phyloP scores from a whole-genome alignment of 805 yeast genomes.

The Candida patagonica region DNA sequence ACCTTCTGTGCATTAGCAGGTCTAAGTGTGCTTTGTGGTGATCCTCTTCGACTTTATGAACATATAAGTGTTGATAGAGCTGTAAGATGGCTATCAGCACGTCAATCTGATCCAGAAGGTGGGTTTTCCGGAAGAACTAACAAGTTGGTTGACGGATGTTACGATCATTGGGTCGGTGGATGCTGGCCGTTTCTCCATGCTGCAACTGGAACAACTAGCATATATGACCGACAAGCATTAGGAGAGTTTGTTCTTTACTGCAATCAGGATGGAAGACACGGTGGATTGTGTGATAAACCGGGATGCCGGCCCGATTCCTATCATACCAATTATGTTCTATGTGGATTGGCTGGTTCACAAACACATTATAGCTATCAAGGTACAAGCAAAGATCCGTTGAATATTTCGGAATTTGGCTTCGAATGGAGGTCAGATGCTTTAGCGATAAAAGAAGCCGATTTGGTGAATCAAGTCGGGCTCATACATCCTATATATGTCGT shows the following conservation, averaged over 20 bases:
- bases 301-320: constrained; percentile 73
- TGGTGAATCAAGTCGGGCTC: constrained; percentile 19
- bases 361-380: constrained; percentile 29
- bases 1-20: constrained; percentile 81
- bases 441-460: constrained; percentile 2
- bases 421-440: constrained; percentile 23
- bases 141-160: constrained; percentile 93
- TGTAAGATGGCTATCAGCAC: constrained; percentile 53
- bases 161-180: constrained; percentile 93
- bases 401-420: constrained; percentile 22
- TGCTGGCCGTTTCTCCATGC: constrained; percentile 54
- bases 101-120: constrained; percentile 71
- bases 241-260: constrained; percentile 61
- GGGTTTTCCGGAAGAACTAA: constrained; percentile 88
- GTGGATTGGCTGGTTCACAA: constrained; percentile 63
- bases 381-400: constrained; percentile 6
- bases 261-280: constrained; percentile 50
- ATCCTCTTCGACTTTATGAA: constrained; percentile 27
- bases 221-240: constrained; percentile 47
- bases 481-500: constrained; percentile 53
- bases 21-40: constrained; percentile 38
- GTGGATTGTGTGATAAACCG: constrained; percentile 88
- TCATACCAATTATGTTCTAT: constrained; percentile 77
- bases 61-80: constrained; percentile 41
- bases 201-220: constrained; percentile 27